Evolutionary conservation across 805 yeast genomes (phyloP), one percentile per base, ranked within the genome.

Genomic region (Monosporozyma aerobia): DNA sequence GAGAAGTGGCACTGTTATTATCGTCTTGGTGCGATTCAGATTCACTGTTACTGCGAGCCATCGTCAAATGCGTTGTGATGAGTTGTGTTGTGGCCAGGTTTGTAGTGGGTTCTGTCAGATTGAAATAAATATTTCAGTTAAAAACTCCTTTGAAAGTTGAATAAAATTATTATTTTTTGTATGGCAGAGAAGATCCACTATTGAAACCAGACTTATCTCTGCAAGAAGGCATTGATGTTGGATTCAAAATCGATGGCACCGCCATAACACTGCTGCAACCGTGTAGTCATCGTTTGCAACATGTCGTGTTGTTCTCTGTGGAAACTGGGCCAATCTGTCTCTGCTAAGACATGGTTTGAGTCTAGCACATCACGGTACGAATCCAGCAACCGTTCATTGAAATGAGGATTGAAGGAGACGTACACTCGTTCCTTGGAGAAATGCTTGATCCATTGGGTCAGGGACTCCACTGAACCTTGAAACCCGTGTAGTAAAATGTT

Each of bases 401-500:
- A 41, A 62, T 60, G 50, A 47, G 58, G 16, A 63, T 73, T 50
- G 64, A 70, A 41, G 55, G 53, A 69, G 57, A 57, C 63, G 70
- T 45, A 63, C 46, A 55, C 69, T 69, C 64, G 58, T 1, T 54
- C 51, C 14, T 46, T 37, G 1, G 56, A 52, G 37, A 61, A 62
- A 6, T 44, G 39, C 30, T 56, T 56, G 22, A 61, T 56, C 48
- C 77, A 61, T 75, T 84, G 78, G 44, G 72, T 51, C 51, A 71
- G 63, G 14, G 84, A 78, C 54, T 89, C 96, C 0, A 74, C 56
- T 1, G 95, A 83, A 0, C 98, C 98, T 7, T 89, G 80, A 65
- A 82, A 94, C 0, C 97, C 88, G 63, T 92, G 98, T 25, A 94
- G 73, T 40, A 87, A 80, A 1, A 90, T 67, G 2, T 32, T 45